These are phyloP conservation scores for Pythium vanterpoolii DNA, from an alignment of 352 stramenopile species.

Conservation along the genomic window DNA sequence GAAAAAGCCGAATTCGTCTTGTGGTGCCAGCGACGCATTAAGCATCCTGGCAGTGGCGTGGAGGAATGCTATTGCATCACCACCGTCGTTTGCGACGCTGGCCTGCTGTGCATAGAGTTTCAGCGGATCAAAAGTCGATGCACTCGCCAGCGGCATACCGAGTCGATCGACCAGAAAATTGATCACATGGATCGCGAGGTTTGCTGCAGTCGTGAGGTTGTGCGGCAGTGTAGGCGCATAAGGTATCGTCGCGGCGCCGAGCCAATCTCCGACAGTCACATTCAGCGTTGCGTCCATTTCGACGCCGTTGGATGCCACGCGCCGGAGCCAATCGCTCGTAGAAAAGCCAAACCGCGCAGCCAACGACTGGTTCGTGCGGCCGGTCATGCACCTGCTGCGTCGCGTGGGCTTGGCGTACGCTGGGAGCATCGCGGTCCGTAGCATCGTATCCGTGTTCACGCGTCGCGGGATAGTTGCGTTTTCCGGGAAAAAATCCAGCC, in stretches of 20 bases:
- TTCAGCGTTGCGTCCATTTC: slow-evolving; percentile 2
- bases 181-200: slow-evolving; percentile 21
- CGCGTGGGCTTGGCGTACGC: not conserved
- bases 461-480: not conserved
- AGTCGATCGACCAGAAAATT: slow-evolving; percentile 3
- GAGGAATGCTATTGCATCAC: slow-evolving; percentile 4
- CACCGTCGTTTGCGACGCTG: not conserved
- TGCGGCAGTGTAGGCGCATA: slow-evolving; percentile 1
- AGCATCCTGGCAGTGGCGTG: slow-evolving; percentile 6
- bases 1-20: slow-evolving; percentile 15
- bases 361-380: not conserved
- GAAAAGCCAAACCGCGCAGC: slow-evolving; percentile 14
- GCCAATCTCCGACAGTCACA: slow-evolving; percentile 15
- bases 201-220: slow-evolving; percentile 12
- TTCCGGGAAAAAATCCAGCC: not conserved
- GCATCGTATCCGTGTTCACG: slow-evolving; percentile 13
- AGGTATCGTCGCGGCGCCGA: not conserved
- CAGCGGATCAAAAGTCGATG: slow-evolving; percentile 3
- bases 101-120: not conserved
- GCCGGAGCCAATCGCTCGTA: slow-evolving; percentile 1
- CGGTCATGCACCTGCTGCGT: not conserved
- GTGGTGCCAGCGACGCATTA: slow-evolving; percentile 3
- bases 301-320: not conserved
- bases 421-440: slow-evolving; percentile 11
- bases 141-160: slow-evolving; percentile 10